Evolutionary conservation across 2,329 filamentous ascomycete species (phyloP).

Genomic region (Fusarium compactum): DNA sequence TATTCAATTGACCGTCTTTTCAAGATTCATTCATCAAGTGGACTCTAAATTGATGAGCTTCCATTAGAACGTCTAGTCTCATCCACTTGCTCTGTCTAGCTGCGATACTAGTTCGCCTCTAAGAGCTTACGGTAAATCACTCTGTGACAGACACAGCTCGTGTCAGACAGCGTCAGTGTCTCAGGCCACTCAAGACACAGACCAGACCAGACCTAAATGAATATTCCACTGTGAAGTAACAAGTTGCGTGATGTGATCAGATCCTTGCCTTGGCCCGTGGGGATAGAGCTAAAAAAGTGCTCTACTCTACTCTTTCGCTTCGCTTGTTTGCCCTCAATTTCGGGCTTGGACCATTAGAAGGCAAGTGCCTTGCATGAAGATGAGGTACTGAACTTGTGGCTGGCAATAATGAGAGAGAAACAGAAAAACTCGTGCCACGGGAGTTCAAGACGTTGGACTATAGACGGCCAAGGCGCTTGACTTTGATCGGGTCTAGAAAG

Average conservation of each 20-base stretch:
- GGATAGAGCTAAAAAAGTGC: constrained; percentile 13
- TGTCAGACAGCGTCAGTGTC: constrained; percentile 28
- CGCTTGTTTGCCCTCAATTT: constrained; percentile 29
- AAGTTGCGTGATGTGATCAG: constrained; percentile 25
- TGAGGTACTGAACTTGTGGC: constrained; percentile 18
- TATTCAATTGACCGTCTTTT: constrained; percentile 14
- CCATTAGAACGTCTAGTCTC: constrained; percentile 5
- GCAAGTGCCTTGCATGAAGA: constrained; percentile 18
- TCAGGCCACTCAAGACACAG: constrained; percentile 9
- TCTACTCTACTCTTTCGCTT: neutral
- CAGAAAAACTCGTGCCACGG: neutral
- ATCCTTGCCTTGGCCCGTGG: neutral
- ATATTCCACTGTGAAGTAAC: neutral
- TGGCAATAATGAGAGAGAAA: neutral
- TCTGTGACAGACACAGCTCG: constrained; percentile 11
- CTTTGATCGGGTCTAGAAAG: constrained; percentile 1
- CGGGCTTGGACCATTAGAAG: constrained; percentile 25
- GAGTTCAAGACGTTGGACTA: neutral
- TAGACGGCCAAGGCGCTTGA: constrained; percentile 2
- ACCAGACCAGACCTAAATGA: neutral
- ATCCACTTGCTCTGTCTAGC: constrained; percentile 14
- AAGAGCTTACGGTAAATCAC: constrained; percentile 5
- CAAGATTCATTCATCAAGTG: neutral
- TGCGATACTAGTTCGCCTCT: neutral
- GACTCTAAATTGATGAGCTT: constrained; percentile 2